A percentile compares a stretch with the other conserved stretches of the same genome.
phyloP scores from a whole-genome alignment of 129 eudicot genomes.

The Rutidosis leptorrhynchoides region DNA sequence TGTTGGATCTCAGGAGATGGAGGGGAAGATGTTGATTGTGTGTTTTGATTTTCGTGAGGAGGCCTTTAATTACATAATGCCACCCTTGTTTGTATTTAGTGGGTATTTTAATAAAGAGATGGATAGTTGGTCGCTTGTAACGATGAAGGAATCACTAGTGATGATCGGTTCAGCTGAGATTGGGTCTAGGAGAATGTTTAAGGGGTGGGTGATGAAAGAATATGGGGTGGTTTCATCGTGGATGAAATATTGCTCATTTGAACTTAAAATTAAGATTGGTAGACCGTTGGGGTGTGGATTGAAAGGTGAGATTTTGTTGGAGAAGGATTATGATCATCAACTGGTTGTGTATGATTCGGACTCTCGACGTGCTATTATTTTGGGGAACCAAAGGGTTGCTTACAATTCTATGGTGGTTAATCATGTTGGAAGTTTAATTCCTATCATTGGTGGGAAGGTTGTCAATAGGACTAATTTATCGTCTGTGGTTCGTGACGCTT shows the following conservation, averaged over 20 bases:
- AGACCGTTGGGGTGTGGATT: slow-evolving; percentile 34
- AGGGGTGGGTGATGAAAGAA: slow-evolving; percentile 35
- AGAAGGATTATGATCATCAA: slow-evolving; percentile 27
- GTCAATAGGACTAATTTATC: slow-evolving; percentile 18
- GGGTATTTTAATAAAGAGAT: slow-evolving; percentile 4
- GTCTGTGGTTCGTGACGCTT: slow-evolving; percentile 13
- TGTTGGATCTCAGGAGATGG: slow-evolving; percentile 26
- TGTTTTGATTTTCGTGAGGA: slow-evolving; percentile 24
- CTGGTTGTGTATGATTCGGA: slow-evolving; percentile 27
- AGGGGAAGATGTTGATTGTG: slow-evolving; percentile 29
- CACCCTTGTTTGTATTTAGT: slow-evolving; percentile 21
- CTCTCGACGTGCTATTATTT: slow-evolving; percentile 18
- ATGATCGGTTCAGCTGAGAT: slow-evolving; percentile 22
- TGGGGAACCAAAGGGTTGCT: slow-evolving; percentile 32
- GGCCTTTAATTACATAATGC: slow-evolving; percentile 30
- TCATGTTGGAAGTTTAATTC: slow-evolving; percentile 32
- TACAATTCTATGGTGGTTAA: slow-evolving; percentile 31
- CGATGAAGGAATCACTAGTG: slow-evolving; percentile 13
- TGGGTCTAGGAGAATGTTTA: slow-evolving; percentile 22
- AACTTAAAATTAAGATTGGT: slow-evolving; percentile 16
- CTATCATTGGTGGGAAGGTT: slow-evolving; percentile 27
- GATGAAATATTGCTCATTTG: slow-evolving; percentile 26
- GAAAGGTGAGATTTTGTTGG: slow-evolving; percentile 31
- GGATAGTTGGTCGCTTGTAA: slow-evolving; percentile 20
- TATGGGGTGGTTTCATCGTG: slow-evolving; percentile 32